A percentile compares a stretch with the other conserved stretches of the same genome.
Conservation (phyloP, 2,329 filamentous ascomycete species). For the Trichoderma cornu-damae region DNA sequence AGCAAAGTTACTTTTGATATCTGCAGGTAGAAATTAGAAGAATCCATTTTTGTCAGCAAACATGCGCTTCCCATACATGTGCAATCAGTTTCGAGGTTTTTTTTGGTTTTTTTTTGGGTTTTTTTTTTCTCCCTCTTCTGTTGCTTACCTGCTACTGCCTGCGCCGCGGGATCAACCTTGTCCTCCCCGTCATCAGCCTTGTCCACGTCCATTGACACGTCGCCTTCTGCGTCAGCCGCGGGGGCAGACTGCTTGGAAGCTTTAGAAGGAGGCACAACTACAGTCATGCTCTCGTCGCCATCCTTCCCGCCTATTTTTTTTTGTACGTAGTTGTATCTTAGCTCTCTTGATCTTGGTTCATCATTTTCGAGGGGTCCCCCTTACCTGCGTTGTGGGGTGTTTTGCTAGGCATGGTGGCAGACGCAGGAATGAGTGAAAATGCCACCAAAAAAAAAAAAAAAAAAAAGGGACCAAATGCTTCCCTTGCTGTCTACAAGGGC, state of each 20-base stretch:
- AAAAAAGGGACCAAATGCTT: neutral
- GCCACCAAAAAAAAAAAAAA: neutral
- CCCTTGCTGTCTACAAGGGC: neutral
- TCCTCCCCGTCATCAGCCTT: conserved; percentile 48
- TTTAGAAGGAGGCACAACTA: conserved; percentile 72
- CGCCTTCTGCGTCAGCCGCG: conserved; percentile 59
- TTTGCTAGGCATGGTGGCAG: conserved; percentile 60
- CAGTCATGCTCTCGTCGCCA: conserved; percentile 73
- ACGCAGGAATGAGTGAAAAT: neutral
- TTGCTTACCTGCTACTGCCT: conserved; percentile 56
- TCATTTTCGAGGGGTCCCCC: conserved; percentile 63
- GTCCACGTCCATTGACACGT: conserved; percentile 64
- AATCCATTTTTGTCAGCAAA: conserved; percentile 22
- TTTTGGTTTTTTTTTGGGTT: too few species aligned
- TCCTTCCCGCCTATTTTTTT: conserved; percentile 61
- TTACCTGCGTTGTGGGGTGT: conserved; percentile 68
- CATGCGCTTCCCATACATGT: neutral
- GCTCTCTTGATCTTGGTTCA: conserved; percentile 59
- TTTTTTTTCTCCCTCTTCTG: too few species aligned
- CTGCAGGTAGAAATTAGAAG: conserved; percentile 43
- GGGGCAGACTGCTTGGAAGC: conserved; percentile 53
- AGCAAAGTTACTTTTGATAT: conserved; percentile 91
- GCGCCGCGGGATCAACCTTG: conserved; percentile 56
- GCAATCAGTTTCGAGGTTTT: neutral
- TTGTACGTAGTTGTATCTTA: conserved; percentile 62